Evolutionary conservation across 169 alveolate genomes (phyloP), one percentile per base, ranked within the genome.

Genomic region (Plasmodium sp.): DNA sequence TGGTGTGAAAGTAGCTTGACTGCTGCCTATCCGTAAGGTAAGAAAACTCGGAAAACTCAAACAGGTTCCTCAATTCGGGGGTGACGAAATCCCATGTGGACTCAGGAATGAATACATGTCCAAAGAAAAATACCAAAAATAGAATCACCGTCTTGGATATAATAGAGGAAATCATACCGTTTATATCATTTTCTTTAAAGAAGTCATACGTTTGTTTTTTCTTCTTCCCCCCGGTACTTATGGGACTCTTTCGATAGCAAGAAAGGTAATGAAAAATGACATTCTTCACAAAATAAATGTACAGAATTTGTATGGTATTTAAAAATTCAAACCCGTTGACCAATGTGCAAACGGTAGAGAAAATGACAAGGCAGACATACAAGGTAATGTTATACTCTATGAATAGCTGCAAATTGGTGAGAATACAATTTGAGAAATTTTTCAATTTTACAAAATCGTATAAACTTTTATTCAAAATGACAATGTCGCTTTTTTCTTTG

Each of bases 81-180:
- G 9, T 58, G 3, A 90, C 90, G 67, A 90, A 90, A 45, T 39
- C 39, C 94, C 94, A 90, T 39, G 39, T 80, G 1, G 34, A 27
- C 72, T 90, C 94, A 45, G 94, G 94, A 22, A 90, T 90, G 16
- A 90, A 90, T 6, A 90, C 14, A 90, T 90, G 94, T 2, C 94
- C 94, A 90, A 90, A 80, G 18, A 90, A 80, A 80, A 90, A 90
- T 12, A 90, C 71, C 7, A 90, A 33, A 16, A 90, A 34, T 0
- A 90, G 36, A n/a, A 90, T 80, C 14, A 39, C 48, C n/a, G 77
- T 41, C 22, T 90, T 90, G 18, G 94, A 90, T 9, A 54, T 16
- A 41, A 90, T 90, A 18, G 91, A 79, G 4, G 71, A 90, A 6
- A 90, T 90, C 16, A 90, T 43, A 62, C 72, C 54, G 67, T 79